These are phyloP conservation scores for Malassezia psittaci DNA, from an alignment of 1,284 basidiomycete genomes.

Conservation along the genomic window DNA sequence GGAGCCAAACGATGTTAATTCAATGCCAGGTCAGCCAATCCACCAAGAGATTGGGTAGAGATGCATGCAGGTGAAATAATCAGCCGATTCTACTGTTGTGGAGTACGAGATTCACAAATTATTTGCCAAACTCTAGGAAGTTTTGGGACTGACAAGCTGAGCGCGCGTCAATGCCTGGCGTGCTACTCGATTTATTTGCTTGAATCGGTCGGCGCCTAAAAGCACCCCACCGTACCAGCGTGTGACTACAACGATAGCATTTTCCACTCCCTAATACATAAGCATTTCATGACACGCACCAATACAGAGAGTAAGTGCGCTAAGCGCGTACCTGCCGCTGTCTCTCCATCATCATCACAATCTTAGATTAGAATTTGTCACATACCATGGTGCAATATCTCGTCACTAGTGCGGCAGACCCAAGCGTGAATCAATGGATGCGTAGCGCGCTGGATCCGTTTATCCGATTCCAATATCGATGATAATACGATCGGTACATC, in stretches of 20 bases:
- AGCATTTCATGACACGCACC: conserved; percentile 14
- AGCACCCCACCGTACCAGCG: conserved; percentile 43
- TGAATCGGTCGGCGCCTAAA: conserved; percentile 44
- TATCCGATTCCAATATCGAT: conserved; percentile 27
- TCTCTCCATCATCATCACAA: conserved; percentile 46
- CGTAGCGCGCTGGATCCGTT: conserved; percentile 35
- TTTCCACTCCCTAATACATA: conserved; percentile 21
- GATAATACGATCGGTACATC: conserved; percentile 35
- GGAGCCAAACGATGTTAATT: too few species aligned
- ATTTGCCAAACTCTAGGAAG: neutral
- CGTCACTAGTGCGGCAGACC: conserved; percentile 31
- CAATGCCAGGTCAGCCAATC: too few species aligned
- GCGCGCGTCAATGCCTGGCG: conserved; percentile 36
- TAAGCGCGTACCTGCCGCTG: conserved; percentile 45
- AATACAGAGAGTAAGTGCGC: conserved; percentile 45
- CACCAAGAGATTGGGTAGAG: too few species aligned
- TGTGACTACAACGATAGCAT: conserved; percentile 44
- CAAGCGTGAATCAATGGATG: conserved; percentile 47
- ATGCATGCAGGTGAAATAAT: too few species aligned
- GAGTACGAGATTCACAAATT: neutral
- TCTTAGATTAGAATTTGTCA: conserved; percentile 16
- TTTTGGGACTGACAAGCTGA: conserved; percentile 16
- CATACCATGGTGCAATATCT: conserved; percentile 32
- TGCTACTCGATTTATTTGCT: conserved; percentile 41
- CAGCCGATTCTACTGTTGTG: neutral